phyloP scores from a whole-genome alignment of 306 rosid genomes.

The Urtica urens region DNA sequence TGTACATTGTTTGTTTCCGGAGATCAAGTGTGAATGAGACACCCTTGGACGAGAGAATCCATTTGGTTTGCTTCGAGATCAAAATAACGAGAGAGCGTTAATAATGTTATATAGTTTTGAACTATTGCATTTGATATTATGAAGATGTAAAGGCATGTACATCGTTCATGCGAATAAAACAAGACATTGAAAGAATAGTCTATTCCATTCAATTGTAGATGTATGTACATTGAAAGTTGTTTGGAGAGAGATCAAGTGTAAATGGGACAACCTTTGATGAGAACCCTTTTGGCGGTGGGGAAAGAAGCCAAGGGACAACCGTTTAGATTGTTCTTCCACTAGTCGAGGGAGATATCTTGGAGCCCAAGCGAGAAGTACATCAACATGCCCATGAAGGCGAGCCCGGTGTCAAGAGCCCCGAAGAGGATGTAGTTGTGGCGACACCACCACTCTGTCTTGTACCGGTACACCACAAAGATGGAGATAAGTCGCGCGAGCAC shows the following conservation, averaged over 20 bases:
- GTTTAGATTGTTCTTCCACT: conserved; percentile 89
- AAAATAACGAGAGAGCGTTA: no score
- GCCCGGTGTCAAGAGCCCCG: conserved; percentile 81
- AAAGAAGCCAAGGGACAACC: conserved; percentile 69
- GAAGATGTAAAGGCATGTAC: no score
- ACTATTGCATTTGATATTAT: no score
- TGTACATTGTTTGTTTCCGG: no score
- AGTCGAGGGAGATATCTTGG: conserved; percentile 36
- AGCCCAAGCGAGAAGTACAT: conserved; percentile 55
- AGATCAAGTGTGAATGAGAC: no score
- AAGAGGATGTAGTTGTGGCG: conserved; percentile 77
- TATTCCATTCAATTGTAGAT: no score
- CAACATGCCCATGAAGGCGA: conserved; percentile 84
- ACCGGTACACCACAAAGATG: conserved; percentile 55
- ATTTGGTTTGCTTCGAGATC: no score
- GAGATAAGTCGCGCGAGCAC: conserved; percentile 53
- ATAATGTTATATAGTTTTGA: no score
- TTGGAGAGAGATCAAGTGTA: conserved; percentile 23
- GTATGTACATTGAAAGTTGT: no score
- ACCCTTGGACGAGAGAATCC: no score
- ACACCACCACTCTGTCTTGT: conserved; percentile 63
- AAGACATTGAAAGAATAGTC: no score
- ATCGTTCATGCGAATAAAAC: no score
- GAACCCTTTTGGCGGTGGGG: conserved; percentile 48
- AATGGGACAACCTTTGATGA: conserved; percentile 42